A percentile compares a stretch with the other conserved stretches of the same genome.
phyloP scores from a whole-genome alignment of 441 rosid species.

The Gossypium gossypioides region DNA sequence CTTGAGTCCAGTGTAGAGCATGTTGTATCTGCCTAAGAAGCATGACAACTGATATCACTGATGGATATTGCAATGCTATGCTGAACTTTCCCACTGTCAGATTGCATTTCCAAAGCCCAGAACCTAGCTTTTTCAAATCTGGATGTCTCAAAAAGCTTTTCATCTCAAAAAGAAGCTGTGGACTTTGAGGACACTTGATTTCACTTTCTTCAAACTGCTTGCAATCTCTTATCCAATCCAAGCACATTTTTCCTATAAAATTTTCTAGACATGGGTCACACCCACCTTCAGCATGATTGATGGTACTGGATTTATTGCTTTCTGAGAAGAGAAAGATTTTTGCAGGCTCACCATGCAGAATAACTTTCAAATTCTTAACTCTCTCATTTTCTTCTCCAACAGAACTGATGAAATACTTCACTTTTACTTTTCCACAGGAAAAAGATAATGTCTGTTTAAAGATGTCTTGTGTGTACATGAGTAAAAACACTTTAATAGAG shows the following conservation, averaged over 20 bases:
- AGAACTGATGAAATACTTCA: constrained; percentile 34
- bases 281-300: constrained; percentile 30
- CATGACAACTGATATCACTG: constrained; percentile 43
- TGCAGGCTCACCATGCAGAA: constrained; percentile 58
- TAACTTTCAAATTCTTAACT: constrained; percentile 27
- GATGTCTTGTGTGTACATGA: constrained; percentile 37
- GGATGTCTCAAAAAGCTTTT: constrained; percentile 44
- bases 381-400: constrained; percentile 29
- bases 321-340: constrained; percentile 30
- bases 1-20: constrained; percentile 33
- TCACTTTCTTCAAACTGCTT: constrained; percentile 39
- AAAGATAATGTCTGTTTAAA: constrained; percentile 38
- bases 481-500: constrained; percentile 39
- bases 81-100: constrained; percentile 58
- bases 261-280: constrained; percentile 30
- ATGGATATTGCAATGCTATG: constrained; percentile 41
- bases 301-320: constrained; percentile 20
- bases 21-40: constrained; percentile 47
- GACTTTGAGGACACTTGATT: constrained; percentile 39
- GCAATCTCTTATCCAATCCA: constrained; percentile 44
- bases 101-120: constrained; percentile 57
- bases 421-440: constrained; percentile 53
- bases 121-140: constrained; percentile 31
- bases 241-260: constrained; percentile 54
- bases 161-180: constrained; percentile 59